Evolutionary conservation across 2,329 filamentous ascomycete species (phyloP).

Genomic region (Colletotrichum theobromicola): DNA sequence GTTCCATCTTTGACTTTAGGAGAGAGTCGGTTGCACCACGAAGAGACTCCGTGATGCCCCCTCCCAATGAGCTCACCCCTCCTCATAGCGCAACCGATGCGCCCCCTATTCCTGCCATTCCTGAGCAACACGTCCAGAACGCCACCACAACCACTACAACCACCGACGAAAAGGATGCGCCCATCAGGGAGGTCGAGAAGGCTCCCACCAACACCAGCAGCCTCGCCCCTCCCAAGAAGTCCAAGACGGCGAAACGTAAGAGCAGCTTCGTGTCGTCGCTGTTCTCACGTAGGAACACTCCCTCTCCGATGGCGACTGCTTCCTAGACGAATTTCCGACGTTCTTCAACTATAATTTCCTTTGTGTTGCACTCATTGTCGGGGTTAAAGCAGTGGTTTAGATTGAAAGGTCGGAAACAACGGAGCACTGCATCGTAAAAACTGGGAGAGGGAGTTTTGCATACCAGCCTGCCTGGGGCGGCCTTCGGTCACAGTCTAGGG

Average conservation of each 20-base stretch:
- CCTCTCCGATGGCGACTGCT: background rate
- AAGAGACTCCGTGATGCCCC: background rate
- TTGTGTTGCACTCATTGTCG: background rate
- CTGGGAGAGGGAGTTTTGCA: slow-evolving; percentile 8
- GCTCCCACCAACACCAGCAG: background rate
- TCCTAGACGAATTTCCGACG: background rate
- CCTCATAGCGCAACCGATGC: slow-evolving; percentile 18
- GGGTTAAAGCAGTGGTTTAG: background rate
- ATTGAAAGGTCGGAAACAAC: background rate
- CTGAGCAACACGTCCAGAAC: background rate
- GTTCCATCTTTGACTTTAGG: slow-evolving; percentile 17
- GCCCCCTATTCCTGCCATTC: slow-evolving; percentile 7
- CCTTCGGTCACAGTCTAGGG: background rate
- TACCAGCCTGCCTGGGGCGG: background rate
- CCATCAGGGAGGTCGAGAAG: slow-evolving; percentile 11
- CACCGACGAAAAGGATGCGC: background rate
- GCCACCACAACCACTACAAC: background rate
- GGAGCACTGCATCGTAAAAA: background rate
- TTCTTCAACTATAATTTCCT: background rate
- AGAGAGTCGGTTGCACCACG: background rate
- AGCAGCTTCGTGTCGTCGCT: slow-evolving; percentile 13
- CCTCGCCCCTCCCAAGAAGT: background rate
- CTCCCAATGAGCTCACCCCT: slow-evolving; percentile 9
- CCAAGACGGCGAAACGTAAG: slow-evolving; percentile 13
- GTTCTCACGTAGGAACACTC: slow-evolving; percentile 8